Evolutionary conservation across 2,329 filamentous ascomycete species (phyloP), one percentile per base, ranked within the genome.

Genomic region (Sarocladium strictum): DNA sequence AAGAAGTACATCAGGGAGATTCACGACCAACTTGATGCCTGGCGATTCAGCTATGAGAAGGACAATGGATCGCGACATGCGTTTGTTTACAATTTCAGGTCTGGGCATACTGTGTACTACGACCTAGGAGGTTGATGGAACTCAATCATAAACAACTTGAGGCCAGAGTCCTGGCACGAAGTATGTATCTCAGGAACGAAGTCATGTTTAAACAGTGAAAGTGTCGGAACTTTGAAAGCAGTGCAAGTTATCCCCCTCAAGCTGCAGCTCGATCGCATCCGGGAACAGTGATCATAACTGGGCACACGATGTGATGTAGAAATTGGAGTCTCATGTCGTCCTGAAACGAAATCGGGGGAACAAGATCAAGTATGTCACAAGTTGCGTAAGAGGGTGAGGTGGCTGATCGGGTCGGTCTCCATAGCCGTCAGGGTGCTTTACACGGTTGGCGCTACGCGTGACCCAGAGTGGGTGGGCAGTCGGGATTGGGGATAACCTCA

Each of bases 71-170:
- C 80, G 23, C 79, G 81, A 47, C 89, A 92, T 66, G 88, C 89
- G 11, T 96, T 96, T 70, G 81, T 97, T 53, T 96, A 96, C 71
- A 96, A 96, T 64, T 96, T 95, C 63, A 78, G 91, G 57, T 95
- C 90, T 10, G 89, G 87, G 0, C 86, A 80, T 56, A 92, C 89
- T 67, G 79, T 96, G 52, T 90, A 93, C 66, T 96, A 96, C 69
- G 91, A 96, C 70, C 71, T 97, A 41, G 75, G 73, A 27, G 70
- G 67, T n/a, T 54, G 33, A 38, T n/a, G n/a, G n/a, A n/a, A n/a
- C n/a, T n/a, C n/a, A n/a, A n/a, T n/a, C n/a, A n/a, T n/a, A n/a
- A n/a, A n/a, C n/a, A n/a, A n/a, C n/a, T n/a, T n/a, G n/a, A n/a
- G n/a, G n/a, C n/a, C n/a, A n/a, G n/a, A n/a, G n/a, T n/a, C n/a